Base-by-base conservation (phyloP, 2,329 filamentous ascomycete genomes). In the Hypoxylon sp. region DNA sequence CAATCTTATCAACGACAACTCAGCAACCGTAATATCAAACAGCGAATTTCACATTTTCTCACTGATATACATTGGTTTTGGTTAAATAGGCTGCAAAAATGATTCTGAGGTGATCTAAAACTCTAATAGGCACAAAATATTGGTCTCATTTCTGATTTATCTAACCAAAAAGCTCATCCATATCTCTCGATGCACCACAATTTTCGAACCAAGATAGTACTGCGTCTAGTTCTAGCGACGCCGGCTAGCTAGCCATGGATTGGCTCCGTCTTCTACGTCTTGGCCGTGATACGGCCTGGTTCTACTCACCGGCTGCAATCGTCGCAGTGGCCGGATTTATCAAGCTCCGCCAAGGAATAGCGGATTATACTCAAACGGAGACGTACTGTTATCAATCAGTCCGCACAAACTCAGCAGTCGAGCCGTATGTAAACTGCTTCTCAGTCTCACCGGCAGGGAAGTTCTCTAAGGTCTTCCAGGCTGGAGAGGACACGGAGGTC, bases 351-450 rank as follows among this genome's bases (percentile, higher is more conserved):
- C 62, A 74, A 46, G 65, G 68, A 14, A 61, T 67, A 11, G 54
- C 65, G 23, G 63, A 74, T 63, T 72, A 70, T 23, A 51, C 72
- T 7, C 71, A 71, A 34, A 69, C 70, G 12, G 74, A 77, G 58
- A 80, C 78, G 1, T 74, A 81, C 68, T 85, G 83, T 72, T 84
- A 83, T 64, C 75, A 78, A 25, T 78, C 78, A 2, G 77, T 86
- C 50, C 80, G 74, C 23, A 84, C 83, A 0, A 78, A 83, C 21
- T 76, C 78, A 23, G 65, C 74, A 1, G 70, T 74, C 0, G 68
- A 78, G 6, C 78, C 82, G 0, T 67, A 75, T 1, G 81, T 82
- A 1, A 79, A 82, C 51, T 90, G 88, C 77, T 90, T 90, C 74
- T 83, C 82, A 4, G 83, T 89, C 1, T 74, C 74, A 1, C 68